Evolutionary conservation across 441 rosid genomes (phyloP).

Genomic region (Corymbia calophylla): DNA sequence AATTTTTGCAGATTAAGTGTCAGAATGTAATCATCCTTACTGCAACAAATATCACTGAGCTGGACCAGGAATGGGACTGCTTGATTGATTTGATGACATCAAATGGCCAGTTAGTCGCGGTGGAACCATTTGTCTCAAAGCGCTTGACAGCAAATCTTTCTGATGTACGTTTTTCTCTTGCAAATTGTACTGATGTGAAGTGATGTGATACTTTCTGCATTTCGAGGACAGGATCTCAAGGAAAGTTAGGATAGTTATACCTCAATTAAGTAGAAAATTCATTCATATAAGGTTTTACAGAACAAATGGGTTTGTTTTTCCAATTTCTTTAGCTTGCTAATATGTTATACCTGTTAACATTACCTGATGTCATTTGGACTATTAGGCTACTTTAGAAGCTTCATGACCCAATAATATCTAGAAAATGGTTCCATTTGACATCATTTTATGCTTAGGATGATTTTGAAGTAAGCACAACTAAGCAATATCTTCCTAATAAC

Average conservation of each 20-base stretch:
- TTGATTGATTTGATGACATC: slow-evolving; percentile 47
- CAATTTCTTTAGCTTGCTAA: neutral
- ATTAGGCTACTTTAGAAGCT: neutral
- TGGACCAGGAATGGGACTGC: slow-evolving; percentile 82
- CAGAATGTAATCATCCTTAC: slow-evolving; percentile 64
- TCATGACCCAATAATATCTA: neutral
- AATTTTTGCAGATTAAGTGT: slow-evolving; percentile 64
- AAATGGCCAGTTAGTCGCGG: slow-evolving; percentile 29
- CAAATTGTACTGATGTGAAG: neutral
- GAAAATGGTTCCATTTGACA: neutral
- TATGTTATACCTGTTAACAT: neutral
- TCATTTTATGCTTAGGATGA: neutral
- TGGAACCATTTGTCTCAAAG: slow-evolving; percentile 51
- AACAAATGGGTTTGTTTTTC: neutral
- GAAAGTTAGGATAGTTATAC: neutral
- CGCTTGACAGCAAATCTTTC: slow-evolving; percentile 41
- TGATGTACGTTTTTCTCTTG: slow-evolving; percentile 40
- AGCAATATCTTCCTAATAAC: neutral
- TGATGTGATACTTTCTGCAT: neutral
- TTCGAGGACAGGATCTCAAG: neutral
- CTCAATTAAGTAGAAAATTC: neutral
- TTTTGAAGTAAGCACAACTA: neutral
- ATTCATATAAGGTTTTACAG: neutral
- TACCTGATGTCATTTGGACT: neutral
- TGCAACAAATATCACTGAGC: slow-evolving; percentile 66